Percentiles rank a stretch among this genome's conserved stretches.
phyloP scores from a whole-genome alignment of 163 green algal genomes.

The Prototheca stagnorum region DNA sequence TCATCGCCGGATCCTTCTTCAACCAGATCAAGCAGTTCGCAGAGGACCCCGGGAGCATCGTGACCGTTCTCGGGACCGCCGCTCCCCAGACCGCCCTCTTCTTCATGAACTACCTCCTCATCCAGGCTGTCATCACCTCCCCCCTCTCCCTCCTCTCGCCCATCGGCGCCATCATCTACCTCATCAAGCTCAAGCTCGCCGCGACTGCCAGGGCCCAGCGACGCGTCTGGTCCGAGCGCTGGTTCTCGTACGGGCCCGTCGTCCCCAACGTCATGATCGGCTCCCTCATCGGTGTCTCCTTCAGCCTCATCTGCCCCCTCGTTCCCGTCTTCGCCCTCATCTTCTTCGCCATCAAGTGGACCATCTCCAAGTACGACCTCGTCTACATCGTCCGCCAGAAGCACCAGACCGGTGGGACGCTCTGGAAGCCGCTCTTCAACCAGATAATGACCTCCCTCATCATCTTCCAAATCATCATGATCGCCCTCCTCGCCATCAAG shows the following conservation, averaged over 20 bases:
- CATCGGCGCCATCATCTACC: constrained; percentile 29
- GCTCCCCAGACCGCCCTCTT: constrained; percentile 53
- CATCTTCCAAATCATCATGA: constrained; percentile 36
- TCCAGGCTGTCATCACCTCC: constrained; percentile 15
- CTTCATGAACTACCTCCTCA: constrained; percentile 57
- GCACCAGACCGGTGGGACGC: constrained; percentile 47
- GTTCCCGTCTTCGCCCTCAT: constrained; percentile 31
- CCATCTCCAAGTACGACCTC: constrained; percentile 46
- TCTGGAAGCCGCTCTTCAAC: constrained; percentile 38
- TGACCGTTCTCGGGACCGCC: constrained; percentile 41
- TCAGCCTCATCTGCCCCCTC: constrained; percentile 42
- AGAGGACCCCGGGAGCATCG: constrained; percentile 27
- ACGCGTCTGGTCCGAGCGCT: constrained; percentile 37
- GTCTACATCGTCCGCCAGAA: constrained; percentile 42
- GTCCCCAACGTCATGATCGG: constrained; percentile 34
- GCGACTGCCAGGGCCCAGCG: constrained; percentile 30
- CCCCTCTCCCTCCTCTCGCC: constrained; percentile 11
- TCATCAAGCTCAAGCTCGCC: constrained; percentile 28
- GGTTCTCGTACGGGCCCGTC: constrained; percentile 25
- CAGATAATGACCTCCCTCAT: constrained; percentile 40
- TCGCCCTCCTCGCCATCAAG: constrained; percentile 25
- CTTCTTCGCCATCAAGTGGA: constrained; percentile 32
- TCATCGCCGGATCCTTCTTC: constrained; percentile 24
- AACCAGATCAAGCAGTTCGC: constrained; percentile 31
- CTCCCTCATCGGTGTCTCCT: constrained; percentile 50